Evolutionary conservation across 78 protist species (phyloP), one percentile per base, ranked within the genome.

Genomic region (Chrysochromulina parva): DNA sequence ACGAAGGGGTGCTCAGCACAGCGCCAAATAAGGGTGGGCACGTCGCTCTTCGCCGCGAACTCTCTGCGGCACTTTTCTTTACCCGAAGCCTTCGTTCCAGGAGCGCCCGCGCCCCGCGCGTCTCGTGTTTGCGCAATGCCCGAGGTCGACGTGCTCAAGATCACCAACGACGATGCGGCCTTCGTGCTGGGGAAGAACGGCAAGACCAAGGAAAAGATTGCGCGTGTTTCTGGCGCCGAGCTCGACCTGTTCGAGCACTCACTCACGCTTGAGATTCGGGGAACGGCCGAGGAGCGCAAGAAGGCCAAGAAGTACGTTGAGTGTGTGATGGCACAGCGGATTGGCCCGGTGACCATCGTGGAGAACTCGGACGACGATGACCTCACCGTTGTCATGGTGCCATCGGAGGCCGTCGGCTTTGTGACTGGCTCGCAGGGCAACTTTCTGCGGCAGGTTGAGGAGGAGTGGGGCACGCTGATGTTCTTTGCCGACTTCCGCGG

Each of bases 401-500:
- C 88, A 20, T 1, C 67, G 47, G 88, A 84, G 50, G 66, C 74
- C n/a, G 88, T 84, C 38, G 88, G 88, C 67, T 84, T 59, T 22
- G 88, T 84, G 55, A 84, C 88, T 5, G 88, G 88, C 88, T 0
- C 58, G 55, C 66, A 59, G 74, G 88, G 88, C 66, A 59, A 59
- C 88, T 55, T 84, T 7, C 88, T 84, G 58, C 88, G 88, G 48
- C 19, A 16, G 28, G 16, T 84, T 9, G 88, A 84, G 71, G 88
- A 84, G n/a, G 88, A 84, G 88, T 84, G 88, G 88, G 88, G 88
- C 52, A 84, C 88, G 20, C 88, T 84, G 73, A 84, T 84, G 88
- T 84, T 84, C 88, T 84, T 84, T 20, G 88, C 88, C 62, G 86
- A 78, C 58, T 78, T 50, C 62, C 60, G 86, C 60, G 86, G 86